Evolutionary conservation across 2,329 filamentous ascomycete genomes (phyloP), one percentile per base, ranked within the genome.

Genomic region (Neofusicoccum sp.): DNA sequence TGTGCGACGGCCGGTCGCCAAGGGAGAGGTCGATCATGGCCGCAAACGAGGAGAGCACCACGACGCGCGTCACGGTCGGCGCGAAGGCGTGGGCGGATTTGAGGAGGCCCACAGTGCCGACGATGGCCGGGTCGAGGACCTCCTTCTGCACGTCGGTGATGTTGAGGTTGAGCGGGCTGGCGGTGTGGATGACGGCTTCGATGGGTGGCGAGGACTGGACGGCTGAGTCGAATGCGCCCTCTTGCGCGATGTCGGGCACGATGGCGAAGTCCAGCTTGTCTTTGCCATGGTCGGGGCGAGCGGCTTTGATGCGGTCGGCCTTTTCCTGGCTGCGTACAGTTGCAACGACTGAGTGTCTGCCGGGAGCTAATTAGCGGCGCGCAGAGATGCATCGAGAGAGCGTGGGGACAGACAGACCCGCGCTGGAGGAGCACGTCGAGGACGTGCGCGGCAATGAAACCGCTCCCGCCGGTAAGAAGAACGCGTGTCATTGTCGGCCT

Each of bases 391-490:
- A n/a, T n/a, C n/a, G n/a, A n/a, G n/a, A n/a, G n/a, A n/a, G n/a
- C n/a, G n/a, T n/a, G n/a, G n/a, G n/a, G n/a, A n/a, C n/a, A 6
- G 14, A 44, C 41, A 4, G 4, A 31, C 44, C 83, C 83, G 66
- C 77, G 80, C 62, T 84, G 75, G 41, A 88, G 78, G 34, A 88
- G 79, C 16, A 82, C 76, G 66, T 88, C 85, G 36, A 89, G 77
- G n/a, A 85, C 82, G 69, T 88, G 86, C 43, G 86, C 85, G 65
- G 86, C 86, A 66, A 89, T 88, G 75, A 89, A 89, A 77, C 86
- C 86, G 67, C 81, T n/a, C n/a, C n/a, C n/a, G n/a, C n/a, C n/a
- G n/a, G n/a, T n/a, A n/a, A n/a, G n/a, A n/a, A n/a, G n/a, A n/a
- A n/a, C n/a, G n/a, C n/a, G n/a, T n/a, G n/a, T n/a, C n/a, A n/a